Conservation (phyloP, 2,329 filamentous ascomycete species). For the Catunica adiposa region DNA sequence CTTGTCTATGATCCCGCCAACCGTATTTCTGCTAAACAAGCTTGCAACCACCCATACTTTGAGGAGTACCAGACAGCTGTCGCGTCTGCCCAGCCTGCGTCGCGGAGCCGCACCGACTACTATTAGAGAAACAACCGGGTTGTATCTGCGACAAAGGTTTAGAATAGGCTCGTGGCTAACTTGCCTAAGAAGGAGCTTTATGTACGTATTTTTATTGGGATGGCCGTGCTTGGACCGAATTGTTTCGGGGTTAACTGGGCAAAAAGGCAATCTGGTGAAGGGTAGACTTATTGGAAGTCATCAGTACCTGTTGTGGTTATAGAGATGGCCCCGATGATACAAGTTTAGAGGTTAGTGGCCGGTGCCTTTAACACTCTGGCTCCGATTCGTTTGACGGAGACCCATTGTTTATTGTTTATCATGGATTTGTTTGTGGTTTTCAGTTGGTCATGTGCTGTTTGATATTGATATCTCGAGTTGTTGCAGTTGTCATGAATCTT, state of each 20-base stretch:
- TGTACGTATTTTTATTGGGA: no score
- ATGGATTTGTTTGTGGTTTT: neutral
- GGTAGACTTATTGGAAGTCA: neutral
- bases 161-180: neutral
- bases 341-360: neutral
- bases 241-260: no score
- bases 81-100: neutral
- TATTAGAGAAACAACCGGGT: neutral
- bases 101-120: slow-evolving; percentile 1
- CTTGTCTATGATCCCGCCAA: slow-evolving; percentile 77
- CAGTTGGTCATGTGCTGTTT: neutral
- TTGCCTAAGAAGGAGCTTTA: no score
- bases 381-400: no score
- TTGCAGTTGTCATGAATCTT: neutral
- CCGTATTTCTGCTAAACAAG: slow-evolving; percentile 77
- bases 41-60: slow-evolving; percentile 74
- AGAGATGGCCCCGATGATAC: neutral
- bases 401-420: neutral
- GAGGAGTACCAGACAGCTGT: slow-evolving; percentile 19
- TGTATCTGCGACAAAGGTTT: neutral
- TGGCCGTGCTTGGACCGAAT: no score
- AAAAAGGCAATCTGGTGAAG: no score
- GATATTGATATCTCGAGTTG: neutral
- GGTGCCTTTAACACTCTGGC: neutral
- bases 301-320: neutral